phyloP scores from a whole-genome alignment of 1,139 yeast genomes.

The Candida anutae region DNA sequence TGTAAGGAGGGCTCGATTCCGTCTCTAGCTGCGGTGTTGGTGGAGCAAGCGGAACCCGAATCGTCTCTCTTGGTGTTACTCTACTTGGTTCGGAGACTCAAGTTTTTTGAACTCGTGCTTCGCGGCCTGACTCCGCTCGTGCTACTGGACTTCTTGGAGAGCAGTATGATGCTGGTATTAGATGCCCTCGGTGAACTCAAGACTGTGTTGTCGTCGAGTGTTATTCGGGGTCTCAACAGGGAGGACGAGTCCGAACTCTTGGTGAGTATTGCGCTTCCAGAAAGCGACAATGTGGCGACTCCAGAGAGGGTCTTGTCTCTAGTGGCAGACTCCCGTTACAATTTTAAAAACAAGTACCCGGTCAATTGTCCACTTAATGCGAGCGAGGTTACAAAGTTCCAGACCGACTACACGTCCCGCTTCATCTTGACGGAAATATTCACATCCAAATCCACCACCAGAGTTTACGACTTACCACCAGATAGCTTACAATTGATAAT shows the following conservation, averaged over 20 bases:
- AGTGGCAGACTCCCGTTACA: conserved; percentile 3
- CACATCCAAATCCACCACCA: conserved; percentile 1
- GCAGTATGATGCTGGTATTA: conserved; percentile 22
- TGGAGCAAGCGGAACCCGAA: too few relatives aligned
- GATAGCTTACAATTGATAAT: conserved; percentile 22
- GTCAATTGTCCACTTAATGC: conserved; percentile 1
- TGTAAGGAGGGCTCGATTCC: conserved; percentile 11
- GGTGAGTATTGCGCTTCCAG: conserved; percentile 11
- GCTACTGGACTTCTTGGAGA: conserved; percentile 15
- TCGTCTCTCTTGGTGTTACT: too few relatives aligned
- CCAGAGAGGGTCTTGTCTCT: not conserved
- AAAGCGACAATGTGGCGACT: not conserved
- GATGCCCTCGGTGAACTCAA: conserved; percentile 12
- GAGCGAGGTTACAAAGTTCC: not conserved
- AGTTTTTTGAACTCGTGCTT: conserved; percentile 13
- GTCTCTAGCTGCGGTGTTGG: too few relatives aligned
- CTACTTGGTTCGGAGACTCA: conserved; percentile 20
- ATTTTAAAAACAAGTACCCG: conserved; percentile 4
- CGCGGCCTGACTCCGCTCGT: conserved; percentile 1
- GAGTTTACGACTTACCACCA: conserved; percentile 7
- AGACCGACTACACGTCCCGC: conserved; percentile 4
- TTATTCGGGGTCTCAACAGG: conserved; percentile 11
- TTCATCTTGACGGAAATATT: conserved; percentile 5
- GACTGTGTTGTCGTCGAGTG: conserved; percentile 4
- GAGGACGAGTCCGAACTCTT: conserved; percentile 23